Conservation (phyloP, 805 yeast species). For the Pichia pseudocactophila region DNA sequence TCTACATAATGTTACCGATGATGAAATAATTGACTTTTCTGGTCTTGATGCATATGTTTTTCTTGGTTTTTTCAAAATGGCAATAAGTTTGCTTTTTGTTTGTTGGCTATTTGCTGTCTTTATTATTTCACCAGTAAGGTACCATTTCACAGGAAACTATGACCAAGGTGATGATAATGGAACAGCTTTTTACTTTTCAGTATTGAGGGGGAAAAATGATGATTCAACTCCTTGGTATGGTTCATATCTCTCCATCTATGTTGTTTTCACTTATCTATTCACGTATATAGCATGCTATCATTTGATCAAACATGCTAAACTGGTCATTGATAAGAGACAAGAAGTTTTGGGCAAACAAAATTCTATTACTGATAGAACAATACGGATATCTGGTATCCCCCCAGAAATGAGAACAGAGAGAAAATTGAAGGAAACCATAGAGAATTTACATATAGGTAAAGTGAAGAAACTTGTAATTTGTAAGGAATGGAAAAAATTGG, state of each 20-base stretch:
- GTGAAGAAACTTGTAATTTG: conserved; percentile 74
- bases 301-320: conserved; percentile 59
- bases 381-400: conserved; percentile 83
- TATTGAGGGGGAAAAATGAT: conserved; percentile 6
- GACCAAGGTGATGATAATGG: conserved; percentile 46
- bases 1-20: conserved; percentile 55
- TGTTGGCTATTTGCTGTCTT: conserved; percentile 64
- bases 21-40: conserved; percentile 76
- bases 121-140: conserved; percentile 77
- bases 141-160: conserved; percentile 71
- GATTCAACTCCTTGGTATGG: conserved; percentile 24
- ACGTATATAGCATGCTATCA: conserved; percentile 56
- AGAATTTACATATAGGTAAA: conserved; percentile 68
- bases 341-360: conserved; percentile 75
- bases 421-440: conserved; percentile 66
- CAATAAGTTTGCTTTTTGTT: conserved; percentile 56
- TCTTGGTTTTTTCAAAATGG: conserved; percentile 82
- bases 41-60: conserved; percentile 94
- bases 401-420: conserved; percentile 64
- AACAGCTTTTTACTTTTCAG: not conserved
- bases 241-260: conserved; percentile 76
- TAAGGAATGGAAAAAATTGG: conserved; percentile 76
- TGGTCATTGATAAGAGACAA: conserved; percentile 74
- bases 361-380: conserved; percentile 85
- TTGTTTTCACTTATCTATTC: conserved; percentile 77